Evolutionary conservation across 768 basidiomycete species (phyloP).

Genomic region (Tricholomella constricta): DNA sequence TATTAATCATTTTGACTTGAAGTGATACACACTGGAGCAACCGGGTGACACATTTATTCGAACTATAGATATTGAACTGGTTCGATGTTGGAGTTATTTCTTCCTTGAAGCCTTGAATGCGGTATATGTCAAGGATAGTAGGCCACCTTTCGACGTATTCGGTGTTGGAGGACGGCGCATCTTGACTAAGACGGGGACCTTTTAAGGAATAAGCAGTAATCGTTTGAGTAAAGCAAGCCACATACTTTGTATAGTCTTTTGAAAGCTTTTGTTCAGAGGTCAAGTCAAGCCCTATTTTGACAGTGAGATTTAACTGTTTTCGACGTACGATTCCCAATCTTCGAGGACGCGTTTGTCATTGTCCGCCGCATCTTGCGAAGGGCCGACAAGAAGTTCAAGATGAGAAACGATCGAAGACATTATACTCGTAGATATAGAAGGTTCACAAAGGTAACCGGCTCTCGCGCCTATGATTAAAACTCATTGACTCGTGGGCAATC

Average conservation of each 20-base stretch:
- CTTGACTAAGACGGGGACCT: constrained; percentile 9
- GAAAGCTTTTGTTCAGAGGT: constrained; percentile 11
- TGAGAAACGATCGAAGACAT: constrained; percentile 22
- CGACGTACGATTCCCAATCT: constrained; percentile 34
- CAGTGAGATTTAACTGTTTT: background rate
- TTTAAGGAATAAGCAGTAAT: constrained; percentile 5
- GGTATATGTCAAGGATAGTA: constrained; percentile 36
- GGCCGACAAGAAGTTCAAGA: constrained; percentile 31
- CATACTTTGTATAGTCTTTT: constrained; percentile 9
- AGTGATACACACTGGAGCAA: constrained; percentile 27
- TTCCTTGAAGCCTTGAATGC: background rate
- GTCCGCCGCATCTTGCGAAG: constrained; percentile 22
- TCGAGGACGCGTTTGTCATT: constrained; percentile 27
- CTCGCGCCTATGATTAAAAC: no score
- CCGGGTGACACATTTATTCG: constrained; percentile 14
- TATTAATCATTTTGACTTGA: background rate
- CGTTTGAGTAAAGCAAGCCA: background rate
- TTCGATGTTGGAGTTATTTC: background rate
- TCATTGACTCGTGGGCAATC: no score
- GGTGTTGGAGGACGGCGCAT: constrained; percentile 4
- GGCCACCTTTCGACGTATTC: constrained; percentile 22
- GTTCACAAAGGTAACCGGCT: no score
- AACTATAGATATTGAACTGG: background rate
- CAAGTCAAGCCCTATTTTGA: background rate
- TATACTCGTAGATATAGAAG: background rate